Conservation (phyloP, 139 green algal species). For the Diplosphaera chodatii region DNA sequence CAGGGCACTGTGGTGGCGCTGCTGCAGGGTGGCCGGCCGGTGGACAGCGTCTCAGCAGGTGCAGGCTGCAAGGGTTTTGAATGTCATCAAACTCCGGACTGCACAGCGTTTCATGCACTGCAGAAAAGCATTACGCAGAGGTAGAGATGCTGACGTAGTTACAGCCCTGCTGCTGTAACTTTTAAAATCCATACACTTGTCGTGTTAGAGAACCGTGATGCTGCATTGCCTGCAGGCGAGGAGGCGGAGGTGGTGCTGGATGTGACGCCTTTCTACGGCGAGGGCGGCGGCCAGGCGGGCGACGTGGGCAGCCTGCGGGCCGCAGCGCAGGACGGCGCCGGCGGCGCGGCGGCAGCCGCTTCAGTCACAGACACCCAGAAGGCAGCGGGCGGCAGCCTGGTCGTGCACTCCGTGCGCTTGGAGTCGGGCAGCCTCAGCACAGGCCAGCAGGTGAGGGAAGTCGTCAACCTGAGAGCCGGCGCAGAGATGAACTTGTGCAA, state of each 20-base stretch:
- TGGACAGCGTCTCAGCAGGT: constrained; percentile 36
- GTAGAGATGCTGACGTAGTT: no score
- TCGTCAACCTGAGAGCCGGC: no score
- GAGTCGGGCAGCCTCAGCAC: constrained; percentile 30
- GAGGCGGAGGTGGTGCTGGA: constrained; percentile 84
- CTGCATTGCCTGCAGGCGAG: constrained; percentile 28
- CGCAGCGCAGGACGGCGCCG: not conserved
- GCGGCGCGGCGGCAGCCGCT: constrained; percentile 3
- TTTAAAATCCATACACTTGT: no score
- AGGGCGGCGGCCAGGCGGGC: constrained; percentile 81
- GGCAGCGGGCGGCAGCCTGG: constrained; percentile 61
- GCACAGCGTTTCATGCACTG: no score
- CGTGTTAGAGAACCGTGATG: not conserved
- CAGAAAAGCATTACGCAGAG: no score
- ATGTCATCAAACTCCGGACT: no score
- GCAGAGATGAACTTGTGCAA: no score
- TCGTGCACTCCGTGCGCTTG: constrained; percentile 64
- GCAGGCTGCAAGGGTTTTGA: no score
- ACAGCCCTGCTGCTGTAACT: no score
- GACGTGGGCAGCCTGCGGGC: constrained; percentile 47
- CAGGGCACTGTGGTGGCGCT: constrained; percentile 49
- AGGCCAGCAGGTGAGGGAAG: constrained; percentile 36
- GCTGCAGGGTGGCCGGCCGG: constrained; percentile 39
- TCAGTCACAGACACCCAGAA: constrained; percentile 58
- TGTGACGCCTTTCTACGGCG: constrained; percentile 88